Conservation (phyloP, 805 yeast genomes). For the Kluyveromyces nonfermentans region DNA sequence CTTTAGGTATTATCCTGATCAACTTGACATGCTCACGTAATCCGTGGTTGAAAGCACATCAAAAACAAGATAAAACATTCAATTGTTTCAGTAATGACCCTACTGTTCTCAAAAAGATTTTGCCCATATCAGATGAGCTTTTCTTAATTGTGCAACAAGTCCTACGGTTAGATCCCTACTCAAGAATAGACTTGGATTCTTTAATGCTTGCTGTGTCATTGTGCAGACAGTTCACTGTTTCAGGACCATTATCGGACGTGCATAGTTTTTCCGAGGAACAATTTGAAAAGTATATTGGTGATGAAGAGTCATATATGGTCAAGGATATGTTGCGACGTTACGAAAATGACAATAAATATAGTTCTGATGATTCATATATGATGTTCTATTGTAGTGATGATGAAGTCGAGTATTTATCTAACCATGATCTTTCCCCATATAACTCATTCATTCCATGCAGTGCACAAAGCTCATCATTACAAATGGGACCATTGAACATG, state of each 20-base stretch:
- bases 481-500: conserved; percentile 10
- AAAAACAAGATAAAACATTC: conserved; percentile 52
- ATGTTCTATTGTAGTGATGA: conserved; percentile 6
- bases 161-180: conserved; percentile 26
- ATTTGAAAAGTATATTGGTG: conserved; percentile 12
- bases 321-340: conserved; percentile 12
- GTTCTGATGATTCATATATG: neutral
- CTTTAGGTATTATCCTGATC: conserved; percentile 69
- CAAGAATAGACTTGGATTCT: conserved; percentile 21
- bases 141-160: conserved; percentile 38
- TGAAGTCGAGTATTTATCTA: conserved; percentile 5
- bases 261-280: conserved; percentile 12
- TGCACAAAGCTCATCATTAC: neutral
- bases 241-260: conserved; percentile 22
- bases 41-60: conserved; percentile 81
- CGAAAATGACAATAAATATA: conserved; percentile 1
- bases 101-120: conserved; percentile 47
- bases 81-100: conserved; percentile 50
- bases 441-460: conserved; percentile 4
- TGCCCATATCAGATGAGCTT: conserved; percentile 64
- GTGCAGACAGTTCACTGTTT: conserved; percentile 21
- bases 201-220: conserved; percentile 18
- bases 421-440: conserved; percentile 7
- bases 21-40: conserved; percentile 77
- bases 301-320: conserved; percentile 13